phyloP scores from a whole-genome alignment of 2,329 filamentous ascomycete species.

The Curvularia hawaiiensis region DNA sequence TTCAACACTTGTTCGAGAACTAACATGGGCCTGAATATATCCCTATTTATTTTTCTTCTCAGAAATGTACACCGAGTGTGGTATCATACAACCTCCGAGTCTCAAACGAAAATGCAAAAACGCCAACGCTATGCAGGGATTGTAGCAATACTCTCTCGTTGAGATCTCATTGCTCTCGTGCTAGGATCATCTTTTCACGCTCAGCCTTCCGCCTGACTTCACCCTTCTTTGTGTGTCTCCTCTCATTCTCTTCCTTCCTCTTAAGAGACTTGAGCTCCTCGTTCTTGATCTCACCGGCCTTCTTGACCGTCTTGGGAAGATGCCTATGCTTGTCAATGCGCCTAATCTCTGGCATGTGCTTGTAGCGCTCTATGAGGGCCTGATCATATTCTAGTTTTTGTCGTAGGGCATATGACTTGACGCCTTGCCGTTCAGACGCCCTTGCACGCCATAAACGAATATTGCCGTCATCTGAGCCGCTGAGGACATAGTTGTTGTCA shows the following conservation, averaged over 20 bases:
- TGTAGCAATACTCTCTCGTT: slow-evolving; percentile 7
- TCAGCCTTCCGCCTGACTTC: slow-evolving; percentile 74
- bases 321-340: slow-evolving; percentile 91
- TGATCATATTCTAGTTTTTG: slow-evolving; percentile 92
- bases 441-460: slow-evolving; percentile 87
- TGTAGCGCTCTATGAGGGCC: slow-evolving; percentile 79
- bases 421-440: slow-evolving; percentile 79
- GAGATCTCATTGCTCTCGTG: slow-evolving; percentile 60
- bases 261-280: slow-evolving; percentile 89
- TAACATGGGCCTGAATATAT: background rate
- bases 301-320: slow-evolving; percentile 91
- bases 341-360: slow-evolving; percentile 94
- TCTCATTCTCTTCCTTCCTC: slow-evolving; percentile 90
- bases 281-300: slow-evolving; percentile 91
- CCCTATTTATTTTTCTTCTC: background rate
- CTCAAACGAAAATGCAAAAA: slow-evolving; percentile 17
- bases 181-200: slow-evolving; percentile 91
- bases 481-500: slow-evolving; percentile 87
- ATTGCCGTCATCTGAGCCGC: slow-evolving; percentile 93
- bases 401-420: slow-evolving; percentile 84
- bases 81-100: background rate
- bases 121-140: slow-evolving; percentile 44
- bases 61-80: background rate
- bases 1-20: background rate
- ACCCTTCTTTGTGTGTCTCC: slow-evolving; percentile 87